Evolutionary conservation across 2,329 filamentous ascomycete species (phyloP), one percentile per base, ranked within the genome.

Genomic region (Penicillium janthinellum): DNA sequence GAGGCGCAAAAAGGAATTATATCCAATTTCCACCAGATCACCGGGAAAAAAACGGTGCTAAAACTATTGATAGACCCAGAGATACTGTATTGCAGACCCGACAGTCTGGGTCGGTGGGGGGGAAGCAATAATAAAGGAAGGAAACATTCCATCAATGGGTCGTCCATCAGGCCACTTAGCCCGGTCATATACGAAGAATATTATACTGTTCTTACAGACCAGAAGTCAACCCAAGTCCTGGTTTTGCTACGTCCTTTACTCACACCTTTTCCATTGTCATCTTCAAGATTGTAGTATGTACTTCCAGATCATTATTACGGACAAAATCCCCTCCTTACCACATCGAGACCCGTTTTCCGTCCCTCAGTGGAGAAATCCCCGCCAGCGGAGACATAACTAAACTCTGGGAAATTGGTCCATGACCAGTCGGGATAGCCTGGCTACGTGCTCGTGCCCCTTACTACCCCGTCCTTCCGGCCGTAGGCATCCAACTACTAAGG

Each of bases 31-130:
- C 8, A 20, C 28, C 31, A 20, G 47, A 35, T 49, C 47, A 35
- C n/a, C 10, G n/a, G 31, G n/a, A 35, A 48, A 28, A 28, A 28
- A 12, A 10, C 31, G 20, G 39, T n/a, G 42, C 31, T 42, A n/a
- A 39, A 55, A 55, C 44, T 31, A 39, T 22, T 20, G 48, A 58
- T 59, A 50, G 52, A 48, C 49, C 20, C 20, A 20, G 47, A 38
- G 39, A 61, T 56, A 48, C 39, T 35, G 22, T 56, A 48, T 45
- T 25, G 22, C 25, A 8, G 45, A 59, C 56, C 59, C 56, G 37
- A 15, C 35, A 45, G 48, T 34, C n/a, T 17, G 47, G 47, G 28
- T 4, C 31, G n/a, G 47, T 20, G 12, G n/a, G 28, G 17, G 31
- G 35, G 35, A 49, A 35, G 28, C 47, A 49, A 35, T 14, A 14